These are phyloP conservation scores for Aureoboletus auriporus DNA, from an alignment of 768 basidiomycete genomes.

Conservation along the genomic window DNA sequence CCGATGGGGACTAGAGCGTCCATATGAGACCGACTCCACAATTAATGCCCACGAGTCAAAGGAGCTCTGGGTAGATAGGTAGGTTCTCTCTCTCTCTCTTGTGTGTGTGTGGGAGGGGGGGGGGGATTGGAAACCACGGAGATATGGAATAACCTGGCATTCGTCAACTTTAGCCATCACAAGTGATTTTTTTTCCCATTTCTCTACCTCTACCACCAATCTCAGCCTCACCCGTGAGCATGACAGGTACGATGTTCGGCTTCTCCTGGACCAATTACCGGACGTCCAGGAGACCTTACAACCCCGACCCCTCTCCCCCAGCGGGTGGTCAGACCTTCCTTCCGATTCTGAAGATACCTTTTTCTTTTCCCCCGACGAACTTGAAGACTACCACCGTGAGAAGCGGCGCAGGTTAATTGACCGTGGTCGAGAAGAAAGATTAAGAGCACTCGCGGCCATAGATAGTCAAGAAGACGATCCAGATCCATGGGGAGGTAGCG, in stretches of 20 bases:
- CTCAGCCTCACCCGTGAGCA: constrained; percentile 17
- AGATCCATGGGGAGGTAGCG: constrained; percentile 63
- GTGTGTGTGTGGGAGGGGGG: too few relatives aligned
- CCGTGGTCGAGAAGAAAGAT: constrained; percentile 56
- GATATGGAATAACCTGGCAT: constrained; percentile 7
- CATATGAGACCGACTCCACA: constrained; percentile 3
- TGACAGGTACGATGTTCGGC: constrained; percentile 74
- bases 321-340: constrained; percentile 81
- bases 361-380: constrained; percentile 66
- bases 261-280: constrained; percentile 58
- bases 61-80: constrained; percentile 76
- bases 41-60: not conserved
- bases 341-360: constrained; percentile 86
- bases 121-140: constrained; percentile 2
- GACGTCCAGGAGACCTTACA: not conserved
- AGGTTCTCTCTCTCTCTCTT: too few relatives aligned
- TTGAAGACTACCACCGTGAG: constrained; percentile 59
- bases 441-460: constrained; percentile 49
- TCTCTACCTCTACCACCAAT: constrained; percentile 2
- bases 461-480: constrained; percentile 37
- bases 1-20: constrained; percentile 23
- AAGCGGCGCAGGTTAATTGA: constrained; percentile 66
- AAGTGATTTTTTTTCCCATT: constrained; percentile 17
- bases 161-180: not conserved
- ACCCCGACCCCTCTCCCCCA: constrained; percentile 39